Conservation (phyloP, 441 rosid genomes). For the Mallotus japonicus region DNA sequence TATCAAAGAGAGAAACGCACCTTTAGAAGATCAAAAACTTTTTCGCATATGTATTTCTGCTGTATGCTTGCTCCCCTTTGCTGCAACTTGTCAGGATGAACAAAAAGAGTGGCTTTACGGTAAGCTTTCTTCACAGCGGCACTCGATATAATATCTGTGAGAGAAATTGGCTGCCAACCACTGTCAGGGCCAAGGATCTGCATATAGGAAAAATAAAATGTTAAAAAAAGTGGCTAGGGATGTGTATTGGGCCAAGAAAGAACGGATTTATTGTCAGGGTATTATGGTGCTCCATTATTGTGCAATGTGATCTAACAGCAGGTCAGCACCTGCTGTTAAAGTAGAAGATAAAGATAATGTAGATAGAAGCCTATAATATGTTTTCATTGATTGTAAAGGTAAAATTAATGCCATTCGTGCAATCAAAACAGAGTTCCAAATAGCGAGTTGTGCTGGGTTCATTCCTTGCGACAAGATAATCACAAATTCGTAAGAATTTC, state of each 20-base stretch:
- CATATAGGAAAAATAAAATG: slow-evolving; percentile 15
- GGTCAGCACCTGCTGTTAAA: too few species aligned
- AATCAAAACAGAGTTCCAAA: too few species aligned
- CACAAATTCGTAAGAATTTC: too few species aligned
- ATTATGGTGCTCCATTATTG: background rate
- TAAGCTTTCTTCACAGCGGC: slow-evolving; percentile 91
- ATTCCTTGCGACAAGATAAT: too few species aligned
- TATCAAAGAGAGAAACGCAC: slow-evolving; percentile 29
- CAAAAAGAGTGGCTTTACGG: slow-evolving; percentile 84
- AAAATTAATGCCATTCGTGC: background rate
- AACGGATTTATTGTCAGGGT: too few species aligned
- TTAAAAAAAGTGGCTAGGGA: background rate
- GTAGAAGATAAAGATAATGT: background rate
- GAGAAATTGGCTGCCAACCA: slow-evolving; percentile 86
- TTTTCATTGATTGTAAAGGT: background rate
- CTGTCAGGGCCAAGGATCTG: slow-evolving; percentile 94
- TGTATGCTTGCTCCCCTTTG: slow-evolving; percentile 93
- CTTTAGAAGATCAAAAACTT: slow-evolving; percentile 97
- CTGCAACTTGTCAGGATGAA: slow-evolving; percentile 97
- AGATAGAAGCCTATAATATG: too few species aligned
- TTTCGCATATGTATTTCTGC: slow-evolving; percentile 89
- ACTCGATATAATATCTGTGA: slow-evolving; percentile 68
- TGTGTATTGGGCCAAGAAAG: too few species aligned
- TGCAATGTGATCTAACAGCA: background rate
- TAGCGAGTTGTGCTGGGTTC: too few species aligned